A percentile compares a stretch with the other conserved stretches of the same genome.
phyloP scores from a whole-genome alignment of 1,284 basidiomycete species.

The Puccinia polysora region DNA sequence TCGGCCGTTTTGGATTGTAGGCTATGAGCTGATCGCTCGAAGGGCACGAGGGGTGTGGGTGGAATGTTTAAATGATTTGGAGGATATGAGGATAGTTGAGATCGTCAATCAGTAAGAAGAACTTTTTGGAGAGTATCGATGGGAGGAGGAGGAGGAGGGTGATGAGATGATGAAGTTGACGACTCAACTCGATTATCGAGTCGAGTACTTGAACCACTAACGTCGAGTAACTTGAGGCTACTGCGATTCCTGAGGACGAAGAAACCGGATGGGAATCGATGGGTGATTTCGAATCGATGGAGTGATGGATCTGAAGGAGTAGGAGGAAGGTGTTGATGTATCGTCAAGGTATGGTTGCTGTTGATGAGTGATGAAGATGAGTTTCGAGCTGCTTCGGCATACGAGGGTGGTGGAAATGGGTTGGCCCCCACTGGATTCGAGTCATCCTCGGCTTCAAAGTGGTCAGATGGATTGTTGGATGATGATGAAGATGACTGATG shows the following conservation, averaged over 20 bases:
- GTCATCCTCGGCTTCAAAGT: no score
- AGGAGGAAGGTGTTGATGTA: not conserved
- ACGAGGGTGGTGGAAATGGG: no score
- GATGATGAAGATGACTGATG: no score
- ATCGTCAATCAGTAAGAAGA: not conserved
- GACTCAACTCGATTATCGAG: constrained; percentile 16
- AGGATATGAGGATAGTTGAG: no score
- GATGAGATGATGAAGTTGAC: not conserved
- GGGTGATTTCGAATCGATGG: constrained; percentile 15
- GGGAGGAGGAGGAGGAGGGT: not conserved
- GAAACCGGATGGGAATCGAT: constrained; percentile 23
- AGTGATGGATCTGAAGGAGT: not conserved
- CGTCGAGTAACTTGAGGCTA: constrained; percentile 22
- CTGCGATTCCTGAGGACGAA: constrained; percentile 31
- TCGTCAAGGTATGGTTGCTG: no score
- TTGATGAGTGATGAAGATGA: no score
- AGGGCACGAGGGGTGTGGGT: no score
- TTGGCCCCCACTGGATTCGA: no score
- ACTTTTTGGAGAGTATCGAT: not conserved
- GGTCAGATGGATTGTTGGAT: no score
- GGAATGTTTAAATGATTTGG: no score
- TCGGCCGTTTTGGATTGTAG: constrained; percentile 28
- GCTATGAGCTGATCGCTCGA: constrained; percentile 26
- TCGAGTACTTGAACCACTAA: constrained; percentile 4
- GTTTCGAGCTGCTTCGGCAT: no score